Evolutionary conservation across 2,329 filamentous ascomycete species (phyloP).

Genomic region (Diplocarpon rosae): DNA sequence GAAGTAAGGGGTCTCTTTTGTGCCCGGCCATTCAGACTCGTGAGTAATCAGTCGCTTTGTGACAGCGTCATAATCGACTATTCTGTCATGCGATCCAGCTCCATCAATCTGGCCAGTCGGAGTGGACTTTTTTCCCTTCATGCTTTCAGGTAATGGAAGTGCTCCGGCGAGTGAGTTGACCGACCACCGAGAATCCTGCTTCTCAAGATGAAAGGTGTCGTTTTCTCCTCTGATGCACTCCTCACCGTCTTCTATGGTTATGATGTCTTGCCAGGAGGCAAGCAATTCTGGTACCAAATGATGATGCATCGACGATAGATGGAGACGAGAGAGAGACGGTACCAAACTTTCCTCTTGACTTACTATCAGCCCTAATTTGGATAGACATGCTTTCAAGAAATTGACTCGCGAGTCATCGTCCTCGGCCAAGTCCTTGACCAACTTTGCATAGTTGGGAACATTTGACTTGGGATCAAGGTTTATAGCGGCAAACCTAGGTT

Average conservation of each 20-base stretch:
- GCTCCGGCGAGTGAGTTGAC: constrained; percentile 43
- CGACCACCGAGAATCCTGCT: constrained; percentile 48
- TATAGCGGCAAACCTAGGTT: constrained; percentile 61
- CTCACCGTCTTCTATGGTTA: constrained; percentile 52
- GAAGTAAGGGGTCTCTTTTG: constrained; percentile 72
- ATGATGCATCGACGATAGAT: constrained; percentile 62
- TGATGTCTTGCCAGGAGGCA: constrained; percentile 53
- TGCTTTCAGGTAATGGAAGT: constrained; percentile 28
- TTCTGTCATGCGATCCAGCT: constrained; percentile 38
- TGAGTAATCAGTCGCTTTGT: constrained; percentile 67
- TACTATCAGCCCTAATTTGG: constrained; percentile 72
- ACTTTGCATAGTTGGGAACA: constrained; percentile 55
- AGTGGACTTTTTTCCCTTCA: constrained; percentile 9
- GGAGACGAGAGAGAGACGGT: constrained; percentile 70
- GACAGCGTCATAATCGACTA: constrained; percentile 63
- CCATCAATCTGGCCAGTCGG: constrained; percentile 29
- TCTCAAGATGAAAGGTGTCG: constrained; percentile 73
- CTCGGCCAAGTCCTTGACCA: constrained; percentile 55
- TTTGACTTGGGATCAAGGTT: constrained; percentile 62
- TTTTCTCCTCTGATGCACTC: constrained; percentile 70
- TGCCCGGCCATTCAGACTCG: constrained; percentile 52
- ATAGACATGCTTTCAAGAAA: constrained; percentile 71
- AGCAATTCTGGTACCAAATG: constrained; percentile 58
- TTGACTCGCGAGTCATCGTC: constrained; percentile 59
- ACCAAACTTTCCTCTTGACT: constrained; percentile 57